Evolutionary conservation across 2,329 filamentous ascomycete species (phyloP), one percentile per base, ranked within the genome.

Genomic region (Fusarium ambrosium): DNA sequence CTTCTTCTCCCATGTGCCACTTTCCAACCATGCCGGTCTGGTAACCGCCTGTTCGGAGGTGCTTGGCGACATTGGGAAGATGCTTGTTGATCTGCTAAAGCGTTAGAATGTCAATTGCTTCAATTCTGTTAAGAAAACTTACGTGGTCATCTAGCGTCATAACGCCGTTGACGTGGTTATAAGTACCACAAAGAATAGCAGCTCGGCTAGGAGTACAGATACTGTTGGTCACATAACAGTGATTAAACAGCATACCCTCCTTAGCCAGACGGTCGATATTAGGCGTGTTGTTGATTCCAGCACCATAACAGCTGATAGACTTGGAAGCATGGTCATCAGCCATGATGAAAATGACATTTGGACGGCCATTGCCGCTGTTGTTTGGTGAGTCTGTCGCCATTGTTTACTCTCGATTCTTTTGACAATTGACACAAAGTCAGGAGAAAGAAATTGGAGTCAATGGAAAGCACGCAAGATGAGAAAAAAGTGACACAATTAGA

Each of bases 291-390:
- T 89, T 89, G 76, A 89, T 88, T 7, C 84, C 86, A 2, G 86
- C 85, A 4, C 87, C 86, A 62, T 89, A 88, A 68, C 81, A 82
- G 20, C 81, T 82, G 62, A 88, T 88, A 18, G 86, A 81, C 74
- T 89, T 88, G 53, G 85, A 80, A 9, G 87, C 87, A 81, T 89
- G 87, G 78, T 89, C 87, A 77, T 89, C 87, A 1, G 86, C 87
- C 85, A 89, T 87, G 78, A 89, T 87, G 80, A 89, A 89, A 62
- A 89, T 70, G 70, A 80, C 72, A 55, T 80, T 80, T 20, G 77
- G 78, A 4, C 71, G 61, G 37, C 66, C 61, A 69, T 62, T 37
- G 10, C 39, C 24, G 36, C 27, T 59, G 29, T 10, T 51, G 20
- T 10, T 51, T 13, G 51, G 20, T 22, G 27, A 29, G 60, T 43